Percentiles rank a stretch among this genome's conserved stretches.
Conservation (phyloP, 129 eudicot genomes). For the Rutidosis leptorrhynchoides region DNA sequence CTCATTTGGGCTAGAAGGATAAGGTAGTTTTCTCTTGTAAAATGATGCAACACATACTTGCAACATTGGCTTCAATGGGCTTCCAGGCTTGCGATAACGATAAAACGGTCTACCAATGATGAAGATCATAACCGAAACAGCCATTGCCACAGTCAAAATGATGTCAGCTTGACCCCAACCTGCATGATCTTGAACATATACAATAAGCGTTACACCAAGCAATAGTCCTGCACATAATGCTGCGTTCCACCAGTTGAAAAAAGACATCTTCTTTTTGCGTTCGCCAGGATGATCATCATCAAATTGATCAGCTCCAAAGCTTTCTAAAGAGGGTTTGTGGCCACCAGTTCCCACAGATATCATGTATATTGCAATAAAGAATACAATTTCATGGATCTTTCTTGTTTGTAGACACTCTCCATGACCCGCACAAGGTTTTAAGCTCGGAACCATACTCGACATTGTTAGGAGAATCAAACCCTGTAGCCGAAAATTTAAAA, state of each 20-base stretch:
- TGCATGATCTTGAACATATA: conserved; percentile 61
- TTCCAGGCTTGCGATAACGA: conserved; percentile 60
- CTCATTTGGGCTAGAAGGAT: conserved; percentile 47
- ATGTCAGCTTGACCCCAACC: conserved; percentile 76
- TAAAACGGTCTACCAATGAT: conserved; percentile 62
- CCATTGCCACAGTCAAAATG: conserved; percentile 54
- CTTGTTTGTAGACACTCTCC: conserved; percentile 49
- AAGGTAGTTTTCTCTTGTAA: conserved; percentile 52
- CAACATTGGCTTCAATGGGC: conserved; percentile 61
- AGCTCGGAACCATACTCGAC: conserved; percentile 58
- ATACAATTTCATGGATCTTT: conserved; percentile 52
- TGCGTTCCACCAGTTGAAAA: conserved; percentile 88
- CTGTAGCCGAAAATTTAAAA: conserved; percentile 29
- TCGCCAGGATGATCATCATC: conserved; percentile 72
- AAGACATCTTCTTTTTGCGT: conserved; percentile 65
- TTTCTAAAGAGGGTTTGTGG: conserved; percentile 77
- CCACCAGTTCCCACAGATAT: conserved; percentile 84
- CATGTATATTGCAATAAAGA: conserved; percentile 67
- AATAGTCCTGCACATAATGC: conserved; percentile 70
- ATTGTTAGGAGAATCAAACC: conserved; percentile 69
- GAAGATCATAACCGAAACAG: conserved; percentile 43
- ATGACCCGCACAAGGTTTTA: conserved; percentile 57
- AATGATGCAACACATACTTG: conserved; percentile 72
- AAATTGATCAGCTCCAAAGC: conserved; percentile 96
- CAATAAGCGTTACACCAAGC: conserved; percentile 71